A percentile compares a stretch with the other conserved stretches of the same genome.
Conservation (phyloP, 176 grass and related monocot species). For the Oryza punctata region DNA sequence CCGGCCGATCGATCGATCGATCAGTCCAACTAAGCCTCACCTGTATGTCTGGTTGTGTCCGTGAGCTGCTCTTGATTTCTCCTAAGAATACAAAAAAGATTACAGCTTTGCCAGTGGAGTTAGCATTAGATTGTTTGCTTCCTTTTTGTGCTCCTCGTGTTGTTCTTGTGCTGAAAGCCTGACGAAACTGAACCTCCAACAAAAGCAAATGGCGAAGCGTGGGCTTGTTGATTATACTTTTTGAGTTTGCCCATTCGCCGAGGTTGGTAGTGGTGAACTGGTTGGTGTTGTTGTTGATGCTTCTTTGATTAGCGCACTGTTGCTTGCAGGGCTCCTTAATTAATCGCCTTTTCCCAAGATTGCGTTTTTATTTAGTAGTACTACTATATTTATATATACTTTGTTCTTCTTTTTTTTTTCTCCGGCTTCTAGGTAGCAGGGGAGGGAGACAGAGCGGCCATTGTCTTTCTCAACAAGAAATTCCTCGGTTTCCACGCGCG, state of each 20-base stretch:
- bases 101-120: not conserved
- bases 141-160: not conserved
- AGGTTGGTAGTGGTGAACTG: conserved; percentile 40
- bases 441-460: not conserved
- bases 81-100: not conserved
- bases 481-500: conserved; percentile 49
- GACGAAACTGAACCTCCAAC: not conserved
- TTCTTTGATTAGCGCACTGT: conserved; percentile 8
- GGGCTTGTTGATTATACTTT: conserved; percentile 20
- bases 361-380: conserved; percentile 2
- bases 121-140: not conserved
- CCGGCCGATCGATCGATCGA: not conserved
- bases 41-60: not conserved
- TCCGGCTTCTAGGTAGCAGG: conserved; percentile 7
- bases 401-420: not conserved
- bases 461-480: conserved; percentile 58
- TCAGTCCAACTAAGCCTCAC: not conserved
- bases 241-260: conserved; percentile 4
- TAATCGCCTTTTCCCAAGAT: conserved; percentile 32
- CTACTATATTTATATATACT: conserved; percentile 2
- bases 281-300: not conserved
- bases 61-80: not conserved
- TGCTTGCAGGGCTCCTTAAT: conserved; percentile 21
- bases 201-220: not conserved
- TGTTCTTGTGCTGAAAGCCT: not conserved